Evolutionary conservation across 352 stramenopile species (phyloP).

Genomic region (Globisporangium nunn): DNA sequence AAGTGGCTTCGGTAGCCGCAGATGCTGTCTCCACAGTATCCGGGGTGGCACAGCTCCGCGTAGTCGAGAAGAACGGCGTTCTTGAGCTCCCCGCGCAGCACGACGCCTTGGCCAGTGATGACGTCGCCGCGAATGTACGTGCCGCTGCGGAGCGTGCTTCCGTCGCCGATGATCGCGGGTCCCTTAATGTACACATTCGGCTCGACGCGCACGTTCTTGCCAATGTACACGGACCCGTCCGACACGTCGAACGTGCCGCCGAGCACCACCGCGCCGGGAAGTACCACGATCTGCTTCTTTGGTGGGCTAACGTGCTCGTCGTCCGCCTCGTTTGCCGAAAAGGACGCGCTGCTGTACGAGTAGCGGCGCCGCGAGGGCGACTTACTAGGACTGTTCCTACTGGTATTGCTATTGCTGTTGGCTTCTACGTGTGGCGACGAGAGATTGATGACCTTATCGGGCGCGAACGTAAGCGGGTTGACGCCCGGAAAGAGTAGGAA

Average conservation of each 20-base stretch:
- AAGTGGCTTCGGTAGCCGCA: constrained; percentile 76
- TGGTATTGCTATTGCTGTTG: background rate
- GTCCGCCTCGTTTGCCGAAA: constrained; percentile 19
- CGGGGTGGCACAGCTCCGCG: constrained; percentile 63
- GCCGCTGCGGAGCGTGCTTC: constrained; percentile 49
- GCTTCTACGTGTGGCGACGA: constrained; percentile 5
- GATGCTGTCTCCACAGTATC: constrained; percentile 71
- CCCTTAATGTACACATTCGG: constrained; percentile 66
- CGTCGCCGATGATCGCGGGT: constrained; percentile 64
- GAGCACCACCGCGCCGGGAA: constrained; percentile 33
- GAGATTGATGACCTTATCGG: constrained; percentile 56
- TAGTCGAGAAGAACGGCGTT: constrained; percentile 67
- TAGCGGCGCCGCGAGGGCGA: constrained; percentile 14
- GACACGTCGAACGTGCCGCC: constrained; percentile 66
- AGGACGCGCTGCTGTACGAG: constrained; percentile 24
- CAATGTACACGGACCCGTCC: constrained; percentile 59
- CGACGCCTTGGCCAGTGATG: constrained; percentile 48
- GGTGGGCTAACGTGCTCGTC: constrained; percentile 9
- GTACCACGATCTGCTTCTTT: constrained; percentile 48
- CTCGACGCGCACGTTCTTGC: constrained; percentile 55
- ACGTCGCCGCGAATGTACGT: constrained; percentile 67
- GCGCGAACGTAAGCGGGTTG: constrained; percentile 34
- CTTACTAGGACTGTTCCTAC: background rate
- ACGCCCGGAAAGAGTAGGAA: constrained; percentile 52
- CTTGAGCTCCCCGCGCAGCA: constrained; percentile 64